These are phyloP conservation scores for Sugiyamaella grinbergsii DNA, from an alignment of 1,139 yeast genomes.

Conservation along the genomic window DNA sequence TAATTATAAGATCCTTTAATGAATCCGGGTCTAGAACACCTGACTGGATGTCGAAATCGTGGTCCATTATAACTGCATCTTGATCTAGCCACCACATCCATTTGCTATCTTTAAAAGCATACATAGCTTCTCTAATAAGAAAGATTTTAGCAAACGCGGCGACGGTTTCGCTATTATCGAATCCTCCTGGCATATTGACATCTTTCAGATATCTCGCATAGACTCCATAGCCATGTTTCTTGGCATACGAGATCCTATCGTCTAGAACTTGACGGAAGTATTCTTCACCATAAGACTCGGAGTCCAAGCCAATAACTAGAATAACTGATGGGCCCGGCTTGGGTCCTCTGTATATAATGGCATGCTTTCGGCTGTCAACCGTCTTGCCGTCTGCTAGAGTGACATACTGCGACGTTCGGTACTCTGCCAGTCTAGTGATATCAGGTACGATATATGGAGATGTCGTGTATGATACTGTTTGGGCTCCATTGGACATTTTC, in stretches of 20 bases:
- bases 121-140: conserved; percentile 79
- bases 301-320: conserved; percentile 37
- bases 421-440: conserved; percentile 34
- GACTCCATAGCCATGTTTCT: conserved; percentile 69
- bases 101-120: conserved; percentile 82
- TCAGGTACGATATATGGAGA: conserved; percentile 37
- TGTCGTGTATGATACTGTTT: conserved; percentile 27
- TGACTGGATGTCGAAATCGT: conserved; percentile 53
- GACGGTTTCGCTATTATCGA: conserved; percentile 31
- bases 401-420: conserved; percentile 36
- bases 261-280: conserved; percentile 60
- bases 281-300: conserved; percentile 33
- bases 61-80: conserved; percentile 71
- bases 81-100: conserved; percentile 89
- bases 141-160: conserved; percentile 59
- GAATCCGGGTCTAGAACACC: conserved; percentile 53
- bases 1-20: conserved; percentile 61
- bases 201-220: conserved; percentile 85
- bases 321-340: conserved; percentile 31
- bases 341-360: conserved; percentile 29
- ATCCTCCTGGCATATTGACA: conserved; percentile 30
- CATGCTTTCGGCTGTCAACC: conserved; percentile 34
- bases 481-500: conserved; percentile 33
- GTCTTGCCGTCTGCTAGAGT: conserved; percentile 33
- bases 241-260: conserved; percentile 81